phyloP scores from a whole-genome alignment of 768 basidiomycete genomes.

The Hericium coralloides region DNA sequence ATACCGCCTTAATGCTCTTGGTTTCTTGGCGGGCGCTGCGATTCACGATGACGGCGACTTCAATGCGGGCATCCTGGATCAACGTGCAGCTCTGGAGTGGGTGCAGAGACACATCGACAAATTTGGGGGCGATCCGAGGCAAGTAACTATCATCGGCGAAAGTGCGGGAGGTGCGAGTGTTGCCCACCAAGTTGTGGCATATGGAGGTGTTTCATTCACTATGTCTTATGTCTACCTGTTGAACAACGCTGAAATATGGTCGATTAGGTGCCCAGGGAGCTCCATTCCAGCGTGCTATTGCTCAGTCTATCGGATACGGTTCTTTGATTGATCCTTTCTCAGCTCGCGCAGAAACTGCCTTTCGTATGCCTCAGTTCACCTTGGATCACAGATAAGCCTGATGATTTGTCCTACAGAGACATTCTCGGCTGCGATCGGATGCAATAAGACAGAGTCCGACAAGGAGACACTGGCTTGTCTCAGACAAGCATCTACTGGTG shows the following conservation, averaged over 20 bases:
- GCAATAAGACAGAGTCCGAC: not conserved
- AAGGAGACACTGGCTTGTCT: not conserved
- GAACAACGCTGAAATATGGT: not conserved
- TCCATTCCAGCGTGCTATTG: slow-evolving; percentile 31
- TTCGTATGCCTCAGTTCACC: not conserved
- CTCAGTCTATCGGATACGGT: slow-evolving; percentile 36
- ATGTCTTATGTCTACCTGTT: too few relatives aligned
- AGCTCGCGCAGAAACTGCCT: slow-evolving; percentile 24
- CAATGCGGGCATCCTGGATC: not conserved
- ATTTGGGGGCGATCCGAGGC: slow-evolving; percentile 31
- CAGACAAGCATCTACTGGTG: not conserved
- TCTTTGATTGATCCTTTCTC: slow-evolving; percentile 28
- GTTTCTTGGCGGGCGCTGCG: not conserved
- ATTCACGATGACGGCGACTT: not conserved
- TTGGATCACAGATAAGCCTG: not conserved
- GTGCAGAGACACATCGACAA: slow-evolving; percentile 30
- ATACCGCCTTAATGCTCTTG: slow-evolving; percentile 35
- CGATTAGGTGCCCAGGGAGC: slow-evolving; percentile 21
- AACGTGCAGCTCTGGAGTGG: slow-evolving; percentile 30
- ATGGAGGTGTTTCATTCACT: not conserved
- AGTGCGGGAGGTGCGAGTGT: not conserved
- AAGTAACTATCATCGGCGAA: not conserved
- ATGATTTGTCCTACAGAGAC: not conserved
- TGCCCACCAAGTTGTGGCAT: not conserved
- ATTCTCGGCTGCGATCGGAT: not conserved